Conservation (phyloP, 83 land plant species). For the Larix sibirica region DNA sequence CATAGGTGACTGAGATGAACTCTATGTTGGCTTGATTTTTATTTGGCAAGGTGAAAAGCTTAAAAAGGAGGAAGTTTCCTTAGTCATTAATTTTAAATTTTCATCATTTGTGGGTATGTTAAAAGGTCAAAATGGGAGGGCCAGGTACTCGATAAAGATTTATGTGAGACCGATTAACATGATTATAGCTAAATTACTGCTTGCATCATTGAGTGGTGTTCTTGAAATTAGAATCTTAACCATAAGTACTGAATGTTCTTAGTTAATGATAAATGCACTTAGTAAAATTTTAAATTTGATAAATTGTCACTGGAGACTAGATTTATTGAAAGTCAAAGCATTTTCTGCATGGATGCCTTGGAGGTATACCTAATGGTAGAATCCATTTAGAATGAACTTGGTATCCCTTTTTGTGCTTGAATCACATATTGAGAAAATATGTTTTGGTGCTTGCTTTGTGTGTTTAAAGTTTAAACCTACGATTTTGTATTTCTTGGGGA, state of each 20-base stretch:
- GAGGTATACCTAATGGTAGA: neutral
- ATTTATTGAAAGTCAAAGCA: neutral
- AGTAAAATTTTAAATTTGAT: neutral
- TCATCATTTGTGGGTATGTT: too few relatives aligned
- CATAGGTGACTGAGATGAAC: too few relatives aligned
- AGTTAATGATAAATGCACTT: neutral
- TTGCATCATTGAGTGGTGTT: too few relatives aligned
- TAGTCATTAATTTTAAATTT: too few relatives aligned
- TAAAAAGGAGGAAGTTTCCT: too few relatives aligned
- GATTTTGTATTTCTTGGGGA: neutral
- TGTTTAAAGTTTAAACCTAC: neutral
- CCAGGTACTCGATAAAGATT: too few relatives aligned
- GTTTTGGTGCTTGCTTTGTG: neutral
- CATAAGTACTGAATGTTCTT: neutral
- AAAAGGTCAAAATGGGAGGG: too few relatives aligned
- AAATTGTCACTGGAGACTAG: neutral
- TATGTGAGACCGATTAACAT: too few relatives aligned
- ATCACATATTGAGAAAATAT: neutral
- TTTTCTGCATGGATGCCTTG: neutral
- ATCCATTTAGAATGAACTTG: neutral
- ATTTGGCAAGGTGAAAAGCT: too few relatives aligned
- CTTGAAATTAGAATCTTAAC: too few relatives aligned
- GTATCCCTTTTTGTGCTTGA: neutral
- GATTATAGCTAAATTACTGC: too few relatives aligned
- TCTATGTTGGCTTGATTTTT: too few relatives aligned